Evolutionary conservation across 1,284 basidiomycete genomes (phyloP).

Genomic region (Porogramme epimiltina): DNA sequence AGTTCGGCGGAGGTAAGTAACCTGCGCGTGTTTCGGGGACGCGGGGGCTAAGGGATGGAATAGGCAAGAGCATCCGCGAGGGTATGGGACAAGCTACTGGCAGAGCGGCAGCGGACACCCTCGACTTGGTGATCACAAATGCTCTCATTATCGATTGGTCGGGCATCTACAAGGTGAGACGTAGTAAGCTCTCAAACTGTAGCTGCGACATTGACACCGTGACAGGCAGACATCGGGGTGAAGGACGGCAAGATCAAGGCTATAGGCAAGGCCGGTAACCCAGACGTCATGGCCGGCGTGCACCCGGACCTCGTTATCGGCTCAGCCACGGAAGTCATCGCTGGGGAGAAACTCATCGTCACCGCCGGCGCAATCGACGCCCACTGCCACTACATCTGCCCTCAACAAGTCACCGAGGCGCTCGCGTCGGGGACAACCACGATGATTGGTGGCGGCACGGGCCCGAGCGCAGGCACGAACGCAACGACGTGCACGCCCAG

Average conservation of each 20-base stretch:
- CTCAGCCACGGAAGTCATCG: slow-evolving; percentile 91
- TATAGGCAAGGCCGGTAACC: slow-evolving; percentile 97
- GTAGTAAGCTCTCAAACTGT: neutral
- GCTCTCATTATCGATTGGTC: slow-evolving; percentile 94
- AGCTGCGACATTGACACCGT: slow-evolving; percentile 1
- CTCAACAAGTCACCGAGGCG: slow-evolving; percentile 82
- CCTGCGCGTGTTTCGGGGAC: neutral
- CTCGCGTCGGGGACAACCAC: slow-evolving; percentile 81
- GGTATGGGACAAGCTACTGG: slow-evolving; percentile 95
- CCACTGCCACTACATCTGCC: slow-evolving; percentile 94
- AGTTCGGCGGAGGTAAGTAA: slow-evolving; percentile 87
- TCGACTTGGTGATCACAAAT: slow-evolving; percentile 95
- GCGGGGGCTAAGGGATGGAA: slow-evolving; percentile 2
- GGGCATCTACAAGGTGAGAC: slow-evolving; percentile 86
- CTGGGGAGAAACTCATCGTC: slow-evolving; percentile 91
- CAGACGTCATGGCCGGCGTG: slow-evolving; percentile 89
- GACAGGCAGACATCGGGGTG: slow-evolving; percentile 94
- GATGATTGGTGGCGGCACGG: slow-evolving; percentile 92
- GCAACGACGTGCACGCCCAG: slow-evolving; percentile 96
- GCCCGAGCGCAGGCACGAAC: slow-evolving; percentile 87
- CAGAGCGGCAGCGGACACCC: slow-evolving; percentile 62
- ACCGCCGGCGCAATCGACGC: slow-evolving; percentile 95
- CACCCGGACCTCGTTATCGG: slow-evolving; percentile 79
- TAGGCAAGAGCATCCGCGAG: slow-evolving; percentile 92
- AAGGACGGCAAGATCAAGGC: slow-evolving; percentile 84